phyloP scores from a whole-genome alignment of 2,329 filamentous ascomycete genomes.

The Saccharata proteae region DNA sequence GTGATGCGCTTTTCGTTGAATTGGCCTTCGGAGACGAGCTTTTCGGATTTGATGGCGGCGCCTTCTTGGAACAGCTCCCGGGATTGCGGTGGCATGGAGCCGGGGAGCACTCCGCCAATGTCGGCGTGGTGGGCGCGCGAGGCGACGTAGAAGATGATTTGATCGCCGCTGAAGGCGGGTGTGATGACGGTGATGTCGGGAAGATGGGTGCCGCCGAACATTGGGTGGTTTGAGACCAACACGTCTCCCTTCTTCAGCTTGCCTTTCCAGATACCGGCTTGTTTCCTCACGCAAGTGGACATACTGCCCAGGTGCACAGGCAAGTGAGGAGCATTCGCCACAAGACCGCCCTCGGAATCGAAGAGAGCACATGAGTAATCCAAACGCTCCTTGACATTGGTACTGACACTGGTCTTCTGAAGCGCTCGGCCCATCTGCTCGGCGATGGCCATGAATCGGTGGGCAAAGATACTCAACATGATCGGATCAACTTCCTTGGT shows the following conservation, averaged over 20 bases:
- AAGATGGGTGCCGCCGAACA: slow-evolving; percentile 72
- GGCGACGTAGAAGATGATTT: slow-evolving; percentile 72
- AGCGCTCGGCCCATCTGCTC: slow-evolving; percentile 73
- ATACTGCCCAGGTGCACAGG: slow-evolving; percentile 74
- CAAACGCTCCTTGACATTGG: slow-evolving; percentile 69
- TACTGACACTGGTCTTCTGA: slow-evolving; percentile 69
- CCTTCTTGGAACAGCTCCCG: slow-evolving; percentile 47
- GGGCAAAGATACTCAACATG: slow-evolving; percentile 65
- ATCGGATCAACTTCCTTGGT: slow-evolving; percentile 59
- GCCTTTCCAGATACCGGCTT: slow-evolving; percentile 69
- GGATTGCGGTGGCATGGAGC: slow-evolving; percentile 70
- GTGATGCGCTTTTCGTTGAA: slow-evolving; percentile 70
- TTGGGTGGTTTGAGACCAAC: slow-evolving; percentile 72
- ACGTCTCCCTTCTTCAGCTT: slow-evolving; percentile 70
- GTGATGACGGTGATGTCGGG: slow-evolving; percentile 75
- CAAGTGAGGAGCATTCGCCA: slow-evolving; percentile 69
- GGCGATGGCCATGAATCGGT: slow-evolving; percentile 75
- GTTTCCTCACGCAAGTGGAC: slow-evolving; percentile 71
- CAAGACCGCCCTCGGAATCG: slow-evolving; percentile 61
- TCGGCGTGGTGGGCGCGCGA: slow-evolving; percentile 73
- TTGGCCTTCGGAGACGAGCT: slow-evolving; percentile 62
- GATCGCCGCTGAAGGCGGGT: slow-evolving; percentile 61
- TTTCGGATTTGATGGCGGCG: slow-evolving; percentile 43
- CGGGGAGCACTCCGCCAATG: slow-evolving; percentile 71
- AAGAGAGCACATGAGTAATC: slow-evolving; percentile 79